Conservation (phyloP, 1,139 yeast genomes). For the Hanseniaspora sp. region DNA sequence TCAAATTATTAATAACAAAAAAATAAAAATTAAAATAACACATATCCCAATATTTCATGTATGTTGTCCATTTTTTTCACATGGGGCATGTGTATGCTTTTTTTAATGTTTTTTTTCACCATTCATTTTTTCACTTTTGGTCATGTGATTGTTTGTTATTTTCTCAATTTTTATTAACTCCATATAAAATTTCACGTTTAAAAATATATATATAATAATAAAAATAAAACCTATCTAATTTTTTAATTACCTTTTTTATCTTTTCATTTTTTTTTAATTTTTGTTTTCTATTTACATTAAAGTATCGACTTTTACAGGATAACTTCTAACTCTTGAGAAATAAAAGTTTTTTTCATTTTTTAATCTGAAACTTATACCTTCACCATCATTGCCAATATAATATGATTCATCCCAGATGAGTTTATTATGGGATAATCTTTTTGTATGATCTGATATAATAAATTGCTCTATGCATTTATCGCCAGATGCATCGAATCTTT, state of each 20-base stretch:
- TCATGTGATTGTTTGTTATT: neutral
- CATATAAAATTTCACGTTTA: no score
- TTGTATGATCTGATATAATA: conserved; percentile 46
- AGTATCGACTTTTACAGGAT: conserved; percentile 18
- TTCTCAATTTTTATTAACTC: no score
- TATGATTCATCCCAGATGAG: conserved; percentile 56
- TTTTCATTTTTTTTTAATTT: no score
- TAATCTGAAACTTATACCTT: conserved; percentile 43
- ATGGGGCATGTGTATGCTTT: neutral
- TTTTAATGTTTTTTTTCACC: no score
- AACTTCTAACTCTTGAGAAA: conserved; percentile 53
- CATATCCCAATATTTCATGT: no score
- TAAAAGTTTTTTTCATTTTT: conserved; percentile 66
- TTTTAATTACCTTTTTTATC: no score
- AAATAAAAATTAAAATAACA: no score
- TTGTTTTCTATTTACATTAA: neutral
- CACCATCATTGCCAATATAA: conserved; percentile 44
- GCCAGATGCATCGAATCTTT: conserved; percentile 48
- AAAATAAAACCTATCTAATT: no score
- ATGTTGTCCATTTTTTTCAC: neutral
- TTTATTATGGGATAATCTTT: conserved; percentile 45
- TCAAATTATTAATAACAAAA: no score
- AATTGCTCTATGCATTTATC: conserved; percentile 56
- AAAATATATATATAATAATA: no score
- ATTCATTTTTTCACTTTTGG: neutral